Evolutionary conservation across 2,329 filamentous ascomycete species (phyloP).

Genomic region (Stagonosporopsis rhizophila): DNA sequence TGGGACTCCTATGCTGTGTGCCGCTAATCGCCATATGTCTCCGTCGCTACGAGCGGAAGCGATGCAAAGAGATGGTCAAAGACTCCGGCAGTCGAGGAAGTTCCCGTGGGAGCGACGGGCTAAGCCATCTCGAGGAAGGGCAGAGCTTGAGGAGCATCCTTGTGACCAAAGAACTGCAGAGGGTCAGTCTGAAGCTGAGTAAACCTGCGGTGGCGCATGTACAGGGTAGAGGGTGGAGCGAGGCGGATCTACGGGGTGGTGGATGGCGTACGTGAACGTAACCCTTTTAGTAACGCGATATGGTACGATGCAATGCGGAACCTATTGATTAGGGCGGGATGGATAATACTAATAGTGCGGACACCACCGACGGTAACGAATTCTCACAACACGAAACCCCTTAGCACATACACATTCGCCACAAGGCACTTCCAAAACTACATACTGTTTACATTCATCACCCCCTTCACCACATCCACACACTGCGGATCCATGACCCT

Average conservation of each 20-base stretch:
- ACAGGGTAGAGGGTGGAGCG: conserved; percentile 27
- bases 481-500: conserved; percentile 1
- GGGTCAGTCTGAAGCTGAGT: conserved; percentile 28
- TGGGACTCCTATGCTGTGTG: conserved; percentile 26
- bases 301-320: background rate
- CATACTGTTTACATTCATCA: background rate
- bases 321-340: background rate
- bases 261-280: conserved; percentile 13
- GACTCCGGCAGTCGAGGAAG: conserved; percentile 7
- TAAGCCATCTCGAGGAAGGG: conserved; percentile 14
- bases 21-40: conserved; percentile 30
- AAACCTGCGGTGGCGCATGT: conserved; percentile 23
- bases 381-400: background rate
- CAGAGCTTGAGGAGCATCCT: conserved; percentile 32
- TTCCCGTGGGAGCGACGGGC: conserved; percentile 19
- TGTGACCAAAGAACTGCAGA: conserved; percentile 32
- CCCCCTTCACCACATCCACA: background rate
- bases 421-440: background rate
- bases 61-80: conserved; percentile 27
- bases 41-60: conserved; percentile 28
- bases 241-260: conserved; percentile 26
- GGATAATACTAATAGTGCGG: conserved; percentile 7
- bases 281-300: background rate
- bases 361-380: background rate
- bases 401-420: background rate